These are phyloP conservation scores for Sporobolomyces pararoseus DNA, from an alignment of 768 basidiomycete genomes.

Conservation along the genomic window DNA sequence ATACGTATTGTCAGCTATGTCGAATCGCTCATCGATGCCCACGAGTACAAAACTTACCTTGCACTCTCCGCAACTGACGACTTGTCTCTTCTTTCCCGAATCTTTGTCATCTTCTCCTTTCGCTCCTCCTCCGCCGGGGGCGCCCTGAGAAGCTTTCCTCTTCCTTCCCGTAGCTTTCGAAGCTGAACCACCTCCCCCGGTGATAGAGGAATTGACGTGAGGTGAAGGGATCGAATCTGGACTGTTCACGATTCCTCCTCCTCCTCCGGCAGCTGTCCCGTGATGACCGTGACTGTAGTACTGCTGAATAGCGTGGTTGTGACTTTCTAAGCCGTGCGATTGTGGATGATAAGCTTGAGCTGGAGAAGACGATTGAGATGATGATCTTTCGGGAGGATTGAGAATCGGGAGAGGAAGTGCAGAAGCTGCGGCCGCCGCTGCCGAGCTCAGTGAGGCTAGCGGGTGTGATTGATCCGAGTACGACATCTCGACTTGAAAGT, in stretches of 20 bases:
- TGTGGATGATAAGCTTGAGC: neutral
- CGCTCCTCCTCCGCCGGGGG: neutral
- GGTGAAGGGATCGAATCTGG: neutral
- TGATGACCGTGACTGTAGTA: neutral
- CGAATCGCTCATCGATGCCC: too few species aligned
- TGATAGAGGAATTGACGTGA: neutral
- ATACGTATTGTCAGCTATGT: too few species aligned
- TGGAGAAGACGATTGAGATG: neutral
- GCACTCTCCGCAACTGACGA: slow-evolving; percentile 37
- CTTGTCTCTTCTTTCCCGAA: slow-evolving; percentile 21
- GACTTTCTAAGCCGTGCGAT: too few species aligned
- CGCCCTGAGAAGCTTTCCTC: neutral
- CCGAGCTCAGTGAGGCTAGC: slow-evolving; percentile 4
- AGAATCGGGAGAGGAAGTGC: neutral
- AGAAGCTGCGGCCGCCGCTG: neutral
- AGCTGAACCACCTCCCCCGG: neutral
- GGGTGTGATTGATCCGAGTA: neutral
- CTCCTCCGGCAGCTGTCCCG: neutral
- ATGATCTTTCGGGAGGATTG: too few species aligned
- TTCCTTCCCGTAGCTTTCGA: neutral
- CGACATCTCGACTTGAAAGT: neutral
- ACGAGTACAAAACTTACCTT: slow-evolving; percentile 2
- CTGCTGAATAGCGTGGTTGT: neutral
- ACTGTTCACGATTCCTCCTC: neutral
- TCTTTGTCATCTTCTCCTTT: slow-evolving; percentile 8